Conservation (phyloP, 768 basidiomycete genomes). For the Floccularia luteovirens region DNA sequence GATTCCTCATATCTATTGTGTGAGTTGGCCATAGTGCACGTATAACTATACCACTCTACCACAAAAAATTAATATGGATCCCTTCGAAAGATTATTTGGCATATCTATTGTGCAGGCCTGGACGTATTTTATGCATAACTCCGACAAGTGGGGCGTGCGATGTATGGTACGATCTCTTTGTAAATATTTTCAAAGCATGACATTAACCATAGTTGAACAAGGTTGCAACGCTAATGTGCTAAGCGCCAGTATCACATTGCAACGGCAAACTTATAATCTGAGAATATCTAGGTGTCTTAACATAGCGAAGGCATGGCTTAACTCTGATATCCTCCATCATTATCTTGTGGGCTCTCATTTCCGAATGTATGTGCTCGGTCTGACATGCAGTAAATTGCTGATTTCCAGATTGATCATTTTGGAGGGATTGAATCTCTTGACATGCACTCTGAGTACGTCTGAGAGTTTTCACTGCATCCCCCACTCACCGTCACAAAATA, state of each 20-base stretch:
- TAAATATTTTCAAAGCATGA: not conserved
- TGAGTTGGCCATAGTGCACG: not conserved
- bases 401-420: too few species aligned
- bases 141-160: slow-evolving; percentile 1
- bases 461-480: too few species aligned
- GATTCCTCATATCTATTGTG: not conserved
- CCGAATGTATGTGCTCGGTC: too few species aligned
- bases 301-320: not conserved
- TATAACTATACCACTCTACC: not conserved
- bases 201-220: not conserved
- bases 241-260: not conserved
- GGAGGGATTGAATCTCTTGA: too few species aligned
- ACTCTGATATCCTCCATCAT: not conserved
- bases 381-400: too few species aligned
- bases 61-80: not conserved
- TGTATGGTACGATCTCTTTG: not conserved
- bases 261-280: not conserved
- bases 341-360: slow-evolving; percentile 2
- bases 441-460: too few species aligned
- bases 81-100: not conserved
- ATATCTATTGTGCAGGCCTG: slow-evolving; percentile 1
- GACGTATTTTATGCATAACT: not conserved
- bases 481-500: too few species aligned
- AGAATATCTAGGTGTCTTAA: not conserved
- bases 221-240: not conserved